These are phyloP conservation scores for Przewalskia tangutica DNA, from an alignment of 257 asterid genomes.

Conservation along the genomic window DNA sequence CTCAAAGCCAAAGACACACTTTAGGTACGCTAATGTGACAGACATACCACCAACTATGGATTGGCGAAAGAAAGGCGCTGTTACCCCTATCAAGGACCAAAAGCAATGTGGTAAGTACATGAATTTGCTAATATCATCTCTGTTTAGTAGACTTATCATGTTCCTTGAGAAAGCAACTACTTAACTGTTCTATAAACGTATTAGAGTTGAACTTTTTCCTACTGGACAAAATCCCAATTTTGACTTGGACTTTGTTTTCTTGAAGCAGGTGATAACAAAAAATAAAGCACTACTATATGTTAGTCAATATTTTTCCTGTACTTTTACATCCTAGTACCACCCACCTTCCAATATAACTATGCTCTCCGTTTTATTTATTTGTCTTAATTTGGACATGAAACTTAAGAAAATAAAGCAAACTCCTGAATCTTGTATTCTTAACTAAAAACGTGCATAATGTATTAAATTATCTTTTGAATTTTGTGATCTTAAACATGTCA, in stretches of 20 bases:
- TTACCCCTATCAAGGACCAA: constrained; percentile 37
- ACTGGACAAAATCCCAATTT: neutral
- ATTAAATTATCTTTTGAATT: no score
- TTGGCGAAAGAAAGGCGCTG: constrained; percentile 37
- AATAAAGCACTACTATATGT: neutral
- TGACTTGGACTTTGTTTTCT: neutral
- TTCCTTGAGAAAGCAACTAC: neutral
- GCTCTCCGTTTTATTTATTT: no score
- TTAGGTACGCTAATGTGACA: constrained; percentile 23
- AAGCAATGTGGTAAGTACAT: constrained; percentile 28
- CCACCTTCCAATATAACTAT: no score
- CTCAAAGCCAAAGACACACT: neutral
- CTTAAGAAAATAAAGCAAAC: no score
- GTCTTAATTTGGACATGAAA: no score
- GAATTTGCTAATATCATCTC: neutral
- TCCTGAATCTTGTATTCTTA: no score
- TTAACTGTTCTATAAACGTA: neutral
- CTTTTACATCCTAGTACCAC: neutral
- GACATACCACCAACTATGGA: constrained; percentile 17
- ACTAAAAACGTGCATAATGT: no score
- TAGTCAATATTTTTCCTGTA: neutral
- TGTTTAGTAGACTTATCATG: neutral
- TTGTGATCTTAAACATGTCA: no score
- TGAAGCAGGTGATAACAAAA: neutral
- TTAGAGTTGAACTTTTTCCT: neutral